Base-by-base conservation (phyloP, 805 yeast species). In the Metschnikowia lochheadii region DNA sequence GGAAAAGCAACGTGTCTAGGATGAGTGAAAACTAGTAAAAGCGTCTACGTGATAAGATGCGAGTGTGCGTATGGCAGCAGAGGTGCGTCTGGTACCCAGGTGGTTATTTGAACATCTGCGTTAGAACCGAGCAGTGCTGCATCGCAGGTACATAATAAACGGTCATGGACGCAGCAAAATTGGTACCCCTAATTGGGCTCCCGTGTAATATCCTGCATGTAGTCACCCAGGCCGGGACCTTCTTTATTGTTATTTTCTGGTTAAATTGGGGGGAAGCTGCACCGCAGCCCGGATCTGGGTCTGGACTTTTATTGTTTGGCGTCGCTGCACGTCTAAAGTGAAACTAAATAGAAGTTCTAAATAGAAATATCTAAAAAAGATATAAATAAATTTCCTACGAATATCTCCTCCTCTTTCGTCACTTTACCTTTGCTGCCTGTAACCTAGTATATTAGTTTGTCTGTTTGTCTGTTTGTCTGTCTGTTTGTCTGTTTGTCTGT, bases 51-150 rank as follows among this genome's bases (percentile, higher is more conserved):
- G 43, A 40, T 40, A 40, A 26, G 43, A 42, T 33, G 45, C 43
- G 43, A 23, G 44, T 31, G 37, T 41, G 36, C 14, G 44, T 41
- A 32, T 31, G 44, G 13, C 5, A 7, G 26, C 43, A 13, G 44
- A 6, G 36, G 44, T 41, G 44, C 45, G 45, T 42, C 45, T 14
- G 15, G 32, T 42, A 42, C 45, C 45, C 45, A 20, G 31, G 45
- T 42, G 45, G 45, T 42, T 42, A 42, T 20, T 26, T 26, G 29
- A 26, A 11, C 29, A 26, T 26, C 29, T 8, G 29, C 29, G 29
- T 8, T 26, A 5, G 43, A 15, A 17, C 21, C 34, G 43, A 42
- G 45, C 38, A 17, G 44, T 31, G 45, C 45, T 10, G 45, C 45
- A 17, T 42, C 45, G 45, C 45, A 21, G 33, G 45, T 31, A 18